A percentile compares a stretch with the other conserved stretches of the same genome.
These are phyloP conservation scores for Cephaloascus albidus DNA, from an alignment of 805 yeast genomes.

Conservation along the genomic window DNA sequence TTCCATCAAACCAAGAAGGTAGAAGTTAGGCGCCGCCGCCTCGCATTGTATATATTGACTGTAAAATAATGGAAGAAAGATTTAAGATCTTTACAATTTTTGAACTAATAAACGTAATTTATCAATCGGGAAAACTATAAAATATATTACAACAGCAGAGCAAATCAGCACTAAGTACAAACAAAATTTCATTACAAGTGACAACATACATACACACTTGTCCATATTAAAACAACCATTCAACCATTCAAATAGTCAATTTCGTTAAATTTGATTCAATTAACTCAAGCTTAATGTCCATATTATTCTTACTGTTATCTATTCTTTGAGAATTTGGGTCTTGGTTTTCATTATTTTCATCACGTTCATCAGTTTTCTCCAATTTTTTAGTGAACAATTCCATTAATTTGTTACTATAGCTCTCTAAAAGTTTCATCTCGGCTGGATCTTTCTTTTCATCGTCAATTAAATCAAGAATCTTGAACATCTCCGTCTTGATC, in stretches of 20 bases:
- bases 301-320: background rate
- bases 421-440: slow-evolving; percentile 20
- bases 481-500: slow-evolving; percentile 11
- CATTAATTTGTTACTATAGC: slow-evolving; percentile 26
- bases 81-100: too few relatives aligned
- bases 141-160: too few relatives aligned
- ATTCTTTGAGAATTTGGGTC: background rate
- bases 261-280: background rate
- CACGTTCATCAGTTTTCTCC: slow-evolving; percentile 1
- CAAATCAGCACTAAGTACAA: too few relatives aligned
- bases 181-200: too few relatives aligned
- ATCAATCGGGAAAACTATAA: too few relatives aligned
- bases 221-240: too few relatives aligned
- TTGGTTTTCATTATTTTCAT: slow-evolving; percentile 1
- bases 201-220: too few relatives aligned
- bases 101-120: too few relatives aligned
- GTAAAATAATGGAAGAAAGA: too few relatives aligned
- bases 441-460: too few relatives aligned
- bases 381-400: slow-evolving; percentile 17
- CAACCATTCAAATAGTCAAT: too few relatives aligned
- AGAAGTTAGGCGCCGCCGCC: background rate
- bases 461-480: slow-evolving; percentile 9
- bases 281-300: background rate
- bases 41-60: too few relatives aligned
- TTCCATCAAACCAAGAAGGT: slow-evolving; percentile 25